Evolutionary conservation across 2,329 filamentous ascomycete species (phyloP).

Genomic region (Xylariaceae sp.): DNA sequence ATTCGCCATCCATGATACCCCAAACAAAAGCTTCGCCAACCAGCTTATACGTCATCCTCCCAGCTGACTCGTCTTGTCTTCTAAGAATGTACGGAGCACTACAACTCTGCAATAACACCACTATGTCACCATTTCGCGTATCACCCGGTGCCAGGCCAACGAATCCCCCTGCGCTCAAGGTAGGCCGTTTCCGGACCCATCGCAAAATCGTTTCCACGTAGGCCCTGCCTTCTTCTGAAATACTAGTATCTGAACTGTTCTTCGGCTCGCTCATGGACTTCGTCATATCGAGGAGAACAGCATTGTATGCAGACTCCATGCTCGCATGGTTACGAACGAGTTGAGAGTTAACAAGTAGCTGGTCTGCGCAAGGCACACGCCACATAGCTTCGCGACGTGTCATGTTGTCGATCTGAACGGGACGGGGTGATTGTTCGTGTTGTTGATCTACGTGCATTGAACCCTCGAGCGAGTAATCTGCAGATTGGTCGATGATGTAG

Average conservation of each 20-base stretch:
- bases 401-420: too few species aligned
- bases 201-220: constrained; percentile 10
- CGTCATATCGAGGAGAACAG: background rate
- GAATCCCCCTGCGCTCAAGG: constrained; percentile 6
- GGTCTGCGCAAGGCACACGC: constrained; percentile 12
- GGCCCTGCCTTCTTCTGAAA: constrained; percentile 1
- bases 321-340: constrained; percentile 2
- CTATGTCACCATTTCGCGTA: background rate
- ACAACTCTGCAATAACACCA: constrained; percentile 7
- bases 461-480: too few species aligned
- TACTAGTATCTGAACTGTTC: background rate
- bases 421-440: too few species aligned
- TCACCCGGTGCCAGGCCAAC: constrained; percentile 8
- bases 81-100: constrained; percentile 10
- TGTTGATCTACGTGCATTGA: too few species aligned
- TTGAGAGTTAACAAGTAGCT: constrained; percentile 4
- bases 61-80: background rate
- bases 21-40: constrained; percentile 12
- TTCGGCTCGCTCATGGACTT: too few species aligned
- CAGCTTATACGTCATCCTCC: background rate
- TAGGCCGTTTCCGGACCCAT: constrained; percentile 8
- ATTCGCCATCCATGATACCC: constrained; percentile 11
- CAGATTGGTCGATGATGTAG: background rate
- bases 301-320: background rate
- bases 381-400: background rate